Evolutionary conservation across 306 rosid genomes (phyloP).

Genomic region (Geum urbanum): DNA sequence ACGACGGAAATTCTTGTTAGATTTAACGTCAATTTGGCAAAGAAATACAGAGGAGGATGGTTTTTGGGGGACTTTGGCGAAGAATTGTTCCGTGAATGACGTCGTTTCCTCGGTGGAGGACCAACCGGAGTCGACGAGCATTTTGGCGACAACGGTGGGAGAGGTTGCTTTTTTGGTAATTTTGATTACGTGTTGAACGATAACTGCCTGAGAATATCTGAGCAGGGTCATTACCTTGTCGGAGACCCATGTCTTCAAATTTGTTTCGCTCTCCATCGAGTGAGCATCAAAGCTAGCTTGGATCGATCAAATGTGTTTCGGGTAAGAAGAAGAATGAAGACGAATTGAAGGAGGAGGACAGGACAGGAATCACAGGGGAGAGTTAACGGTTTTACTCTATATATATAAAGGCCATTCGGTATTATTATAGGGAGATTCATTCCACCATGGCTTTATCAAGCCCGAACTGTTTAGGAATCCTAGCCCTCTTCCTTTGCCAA

Average conservation of each 20-base stretch:
- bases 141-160: neutral
- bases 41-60: neutral
- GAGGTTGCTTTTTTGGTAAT: neutral
- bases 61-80: neutral
- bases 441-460: too few species aligned
- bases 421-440: too few species aligned
- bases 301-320: too few species aligned
- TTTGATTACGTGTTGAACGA: neutral
- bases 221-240: neutral
- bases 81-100: neutral
- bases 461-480: too few species aligned
- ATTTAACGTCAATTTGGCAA: neutral
- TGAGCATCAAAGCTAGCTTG: too few species aligned
- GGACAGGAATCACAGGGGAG: too few species aligned
- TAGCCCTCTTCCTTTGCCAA: too few species aligned
- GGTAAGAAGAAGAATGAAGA: too few species aligned
- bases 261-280: neutral
- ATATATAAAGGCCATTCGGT: too few species aligned
- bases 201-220: neutral
- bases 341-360: too few species aligned
- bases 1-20: conserved; percentile 38
- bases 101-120: neutral
- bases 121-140: neutral
- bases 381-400: too few species aligned
- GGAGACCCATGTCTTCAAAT: conserved; percentile 2